Percentiles rank a stretch among this genome's conserved stretches.
Conservation (phyloP, 2,329 filamentous ascomycete genomes). For the Celoporthe dispersa region DNA sequence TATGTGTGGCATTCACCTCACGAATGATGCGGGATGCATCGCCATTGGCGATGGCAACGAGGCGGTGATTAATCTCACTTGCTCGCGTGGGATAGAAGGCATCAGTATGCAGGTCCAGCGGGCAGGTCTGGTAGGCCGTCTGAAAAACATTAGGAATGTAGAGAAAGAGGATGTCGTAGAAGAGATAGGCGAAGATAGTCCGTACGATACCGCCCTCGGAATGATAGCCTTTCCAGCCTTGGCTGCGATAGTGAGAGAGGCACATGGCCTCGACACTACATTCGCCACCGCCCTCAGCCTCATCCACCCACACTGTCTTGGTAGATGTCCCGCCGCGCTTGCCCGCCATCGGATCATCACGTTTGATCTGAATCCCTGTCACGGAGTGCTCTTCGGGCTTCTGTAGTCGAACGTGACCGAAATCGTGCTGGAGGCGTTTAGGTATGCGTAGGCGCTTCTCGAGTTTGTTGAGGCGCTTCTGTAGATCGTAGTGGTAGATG, state of each 20-base stretch:
- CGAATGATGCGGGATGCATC: constrained; percentile 69
- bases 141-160: constrained; percentile 98
- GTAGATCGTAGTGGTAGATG: constrained; percentile 91
- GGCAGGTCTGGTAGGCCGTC: constrained; percentile 91
- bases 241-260: constrained; percentile 77
- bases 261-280: constrained; percentile 96
- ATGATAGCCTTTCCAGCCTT: constrained; percentile 95
- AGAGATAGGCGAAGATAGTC: constrained; percentile 89
- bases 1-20: constrained; percentile 69
- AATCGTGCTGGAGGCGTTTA: constrained; percentile 88
- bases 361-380: constrained; percentile 77
- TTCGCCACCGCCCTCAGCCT: constrained; percentile 68
- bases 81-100: constrained; percentile 86
- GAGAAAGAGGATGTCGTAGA: constrained; percentile 90
- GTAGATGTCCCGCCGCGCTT: constrained; percentile 54
- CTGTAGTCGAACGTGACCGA: constrained; percentile 79
- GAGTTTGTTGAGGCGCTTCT: constrained; percentile 90
- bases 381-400: constrained; percentile 77
- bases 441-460: constrained; percentile 84
- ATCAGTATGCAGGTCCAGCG: constrained; percentile 90
- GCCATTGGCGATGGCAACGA: constrained; percentile 88
- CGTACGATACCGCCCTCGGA: constrained; percentile 88
- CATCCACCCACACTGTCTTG: constrained; percentile 89
- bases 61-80: constrained; percentile 84
- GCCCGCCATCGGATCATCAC: constrained; percentile 48